These are phyloP conservation scores for Auricularia sp. DNA, from an alignment of 768 basidiomycete species.

Conservation along the genomic window DNA sequence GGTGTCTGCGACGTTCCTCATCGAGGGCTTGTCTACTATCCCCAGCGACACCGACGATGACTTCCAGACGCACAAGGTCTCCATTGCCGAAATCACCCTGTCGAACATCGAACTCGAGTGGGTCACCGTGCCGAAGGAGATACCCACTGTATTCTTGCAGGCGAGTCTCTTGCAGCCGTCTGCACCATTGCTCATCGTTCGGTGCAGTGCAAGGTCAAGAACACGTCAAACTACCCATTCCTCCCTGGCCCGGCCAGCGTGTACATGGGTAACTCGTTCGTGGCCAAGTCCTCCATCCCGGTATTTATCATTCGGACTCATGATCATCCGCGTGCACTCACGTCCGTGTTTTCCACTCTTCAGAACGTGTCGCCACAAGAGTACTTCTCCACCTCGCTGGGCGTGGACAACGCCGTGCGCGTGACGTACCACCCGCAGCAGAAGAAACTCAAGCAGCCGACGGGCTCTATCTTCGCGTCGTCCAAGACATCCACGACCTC, in stretches of 20 bases:
- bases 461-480: constrained; percentile 3
- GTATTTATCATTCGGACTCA: not conserved
- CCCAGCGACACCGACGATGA: constrained; percentile 39
- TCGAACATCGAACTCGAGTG: constrained; percentile 34
- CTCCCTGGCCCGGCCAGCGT: constrained; percentile 46
- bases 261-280: constrained; percentile 47
- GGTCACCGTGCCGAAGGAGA: constrained; percentile 39
- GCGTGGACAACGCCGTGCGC: constrained; percentile 25
- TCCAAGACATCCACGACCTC: constrained; percentile 7
- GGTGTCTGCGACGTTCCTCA: constrained; percentile 40
- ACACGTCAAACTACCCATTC: constrained; percentile 47
- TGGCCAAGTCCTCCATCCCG: constrained; percentile 40
- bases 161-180: constrained; percentile 17
- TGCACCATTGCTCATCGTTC: not conserved
- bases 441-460: constrained; percentile 7
- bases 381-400: constrained; percentile 46
- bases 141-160: constrained; percentile 41
- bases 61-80: constrained; percentile 37
- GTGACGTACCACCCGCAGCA: constrained; percentile 24
- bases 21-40: constrained; percentile 40
- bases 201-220: constrained; percentile 40
- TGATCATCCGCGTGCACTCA: no score
- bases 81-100: constrained; percentile 40
- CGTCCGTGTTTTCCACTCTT: no score
- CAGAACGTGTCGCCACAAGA: constrained; percentile 42